These are phyloP conservation scores for Insectozyma bohioensis DNA, from an alignment of 1,139 yeast species.

Conservation along the genomic window DNA sequence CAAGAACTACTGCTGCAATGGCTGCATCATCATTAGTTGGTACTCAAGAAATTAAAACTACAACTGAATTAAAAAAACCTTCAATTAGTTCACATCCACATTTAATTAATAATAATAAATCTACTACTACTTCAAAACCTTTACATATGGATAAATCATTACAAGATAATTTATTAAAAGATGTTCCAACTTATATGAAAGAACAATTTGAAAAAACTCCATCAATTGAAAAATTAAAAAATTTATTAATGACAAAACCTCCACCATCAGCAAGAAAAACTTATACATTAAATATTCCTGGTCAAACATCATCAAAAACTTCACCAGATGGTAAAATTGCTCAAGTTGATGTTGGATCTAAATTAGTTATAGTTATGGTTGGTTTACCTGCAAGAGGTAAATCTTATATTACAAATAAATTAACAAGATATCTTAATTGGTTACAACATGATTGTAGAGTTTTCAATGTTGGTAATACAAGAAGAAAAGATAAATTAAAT, in stretches of 20 bases:
- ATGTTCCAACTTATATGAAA: conserved; percentile 36
- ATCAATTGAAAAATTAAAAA: conserved; percentile 41
- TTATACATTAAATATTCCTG: conserved; percentile 89
- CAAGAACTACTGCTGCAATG: conserved; percentile 12
- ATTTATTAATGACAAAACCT: conserved; percentile 37
- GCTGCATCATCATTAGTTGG: conserved; percentile 11
- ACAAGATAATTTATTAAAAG: conserved; percentile 26
- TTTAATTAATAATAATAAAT: not conserved
- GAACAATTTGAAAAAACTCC: conserved; percentile 42
- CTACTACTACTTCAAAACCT: conserved; percentile 2
- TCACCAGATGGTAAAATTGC: conserved; percentile 85
- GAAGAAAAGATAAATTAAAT: conserved; percentile 68
- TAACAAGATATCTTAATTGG: conserved; percentile 88
- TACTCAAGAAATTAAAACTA: conserved; percentile 7
- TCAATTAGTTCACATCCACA: not conserved
- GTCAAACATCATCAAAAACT: conserved; percentile 79
- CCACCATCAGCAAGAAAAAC: conserved; percentile 51
- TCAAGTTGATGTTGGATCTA: conserved; percentile 70
- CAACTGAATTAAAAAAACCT: conserved; percentile 5
- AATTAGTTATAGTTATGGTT: conserved; percentile 90
- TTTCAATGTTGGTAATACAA: conserved; percentile 91
- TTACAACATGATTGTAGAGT: conserved; percentile 86
- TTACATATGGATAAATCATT: conserved; percentile 14
- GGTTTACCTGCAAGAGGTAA: conserved; percentile 94
- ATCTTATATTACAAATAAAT: conserved; percentile 86